Evolutionary conservation across 805 yeast species (phyloP), one percentile per base, ranked within the genome.

Genomic region (Yarrowia sp.): DNA sequence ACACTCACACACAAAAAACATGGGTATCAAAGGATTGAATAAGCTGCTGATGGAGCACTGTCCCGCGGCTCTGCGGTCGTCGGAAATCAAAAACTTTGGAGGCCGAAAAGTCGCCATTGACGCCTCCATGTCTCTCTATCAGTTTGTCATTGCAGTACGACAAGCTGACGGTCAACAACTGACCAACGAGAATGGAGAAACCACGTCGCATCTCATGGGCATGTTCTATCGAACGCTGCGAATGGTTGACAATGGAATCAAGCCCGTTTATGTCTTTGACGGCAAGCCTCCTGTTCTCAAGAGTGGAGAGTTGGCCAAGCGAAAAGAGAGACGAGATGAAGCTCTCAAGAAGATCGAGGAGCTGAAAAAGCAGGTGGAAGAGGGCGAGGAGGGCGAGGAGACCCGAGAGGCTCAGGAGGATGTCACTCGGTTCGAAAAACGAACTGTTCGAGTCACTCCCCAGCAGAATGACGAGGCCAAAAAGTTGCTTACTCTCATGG

Each of bases 51-150:
- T 91, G 46, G 99, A 95, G 73, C 87, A 93, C 74, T 96, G 97
- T 1, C 97, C 98, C 0, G 75, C 78, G 16, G 92, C 98, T 0
- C 84, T 90, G 68, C 84, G 84, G 68, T 84, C 85, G 64, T 83
- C 84, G 65, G 97, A 91, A 69, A 87, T 93, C 79, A 93, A 93
- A 76, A 81, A 89, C 16, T 83, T 92, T 52, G 88, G 90, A 71
- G 99, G 99, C 0, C 80, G 98, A 49, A 95, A 95, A 78, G 96
- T 95, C n/a, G 99, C 99, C 66, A 92, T 95, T 67, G 93, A 56
- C 59, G 74, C 76, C 2, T 92, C 98, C 10, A 95, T 95, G 99
- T 91, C 96, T 69, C 80, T 95, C 43, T 95, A 95, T 74, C 99
- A 95, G 76, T 95, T 93, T 72, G 80, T 95, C 56, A 92, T 95